Conservation (phyloP, 495 filamentous ascomycete genomes). For the Podospora australis region DNA sequence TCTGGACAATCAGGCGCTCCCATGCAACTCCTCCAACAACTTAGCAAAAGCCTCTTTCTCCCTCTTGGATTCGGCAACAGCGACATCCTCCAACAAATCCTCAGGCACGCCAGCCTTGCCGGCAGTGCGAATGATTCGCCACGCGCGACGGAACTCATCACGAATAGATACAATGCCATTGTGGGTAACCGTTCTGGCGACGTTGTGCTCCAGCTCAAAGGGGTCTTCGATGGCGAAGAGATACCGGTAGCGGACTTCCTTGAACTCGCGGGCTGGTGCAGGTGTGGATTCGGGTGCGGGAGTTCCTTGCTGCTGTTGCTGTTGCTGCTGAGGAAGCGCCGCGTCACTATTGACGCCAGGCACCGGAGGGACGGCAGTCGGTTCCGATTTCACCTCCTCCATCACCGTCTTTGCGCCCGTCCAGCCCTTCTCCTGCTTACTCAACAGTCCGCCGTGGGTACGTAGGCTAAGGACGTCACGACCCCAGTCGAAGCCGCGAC, state of each 20-base stretch:
- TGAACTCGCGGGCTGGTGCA: slow-evolving; percentile 31
- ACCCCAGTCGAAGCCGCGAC: slow-evolving; percentile 62
- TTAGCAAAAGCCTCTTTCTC: slow-evolving; percentile 28
- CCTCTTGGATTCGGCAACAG: slow-evolving; percentile 13
- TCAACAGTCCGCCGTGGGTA: slow-evolving; percentile 57
- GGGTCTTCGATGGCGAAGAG: slow-evolving; percentile 84
- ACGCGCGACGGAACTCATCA: slow-evolving; percentile 72
- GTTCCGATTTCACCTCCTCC: slow-evolving; percentile 11
- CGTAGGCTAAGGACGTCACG: slow-evolving; percentile 64
- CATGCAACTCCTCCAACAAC: slow-evolving; percentile 38
- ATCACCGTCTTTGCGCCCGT: slow-evolving; percentile 57
- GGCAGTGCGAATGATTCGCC: slow-evolving; percentile 50
- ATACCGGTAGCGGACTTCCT: slow-evolving; percentile 68
- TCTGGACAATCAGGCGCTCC: too few species aligned
- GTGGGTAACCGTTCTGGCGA: slow-evolving; percentile 72
- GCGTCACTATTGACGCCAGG: not conserved
- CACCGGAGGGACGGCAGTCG: not conserved
- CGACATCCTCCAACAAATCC: slow-evolving; percentile 34
- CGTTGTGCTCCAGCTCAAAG: slow-evolving; percentile 77
- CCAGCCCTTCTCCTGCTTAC: slow-evolving; percentile 73
- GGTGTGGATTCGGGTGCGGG: not conserved
- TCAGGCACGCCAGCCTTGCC: slow-evolving; percentile 25
- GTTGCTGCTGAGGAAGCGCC: not conserved
- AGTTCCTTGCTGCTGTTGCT: not conserved
- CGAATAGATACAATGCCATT: slow-evolving; percentile 67